phyloP scores from a whole-genome alignment of 2,329 filamentous ascomycete genomes.

The Juglanconis juglandina region DNA sequence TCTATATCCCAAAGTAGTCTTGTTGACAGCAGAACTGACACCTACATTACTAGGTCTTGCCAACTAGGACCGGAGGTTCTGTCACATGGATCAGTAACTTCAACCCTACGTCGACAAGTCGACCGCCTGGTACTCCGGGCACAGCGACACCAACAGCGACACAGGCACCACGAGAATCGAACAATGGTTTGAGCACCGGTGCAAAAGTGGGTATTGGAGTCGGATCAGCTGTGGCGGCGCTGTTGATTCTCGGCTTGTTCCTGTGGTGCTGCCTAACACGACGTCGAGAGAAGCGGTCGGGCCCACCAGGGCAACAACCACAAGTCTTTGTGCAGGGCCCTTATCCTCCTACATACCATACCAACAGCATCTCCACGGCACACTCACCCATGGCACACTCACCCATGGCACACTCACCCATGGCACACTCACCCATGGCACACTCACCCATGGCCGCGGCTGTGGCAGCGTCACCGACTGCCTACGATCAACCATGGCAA shows the following conservation, averaged over 20 bases:
- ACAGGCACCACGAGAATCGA: not conserved
- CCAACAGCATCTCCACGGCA: too few relatives aligned
- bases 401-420: too few relatives aligned
- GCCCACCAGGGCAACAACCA: not conserved
- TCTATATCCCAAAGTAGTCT: too few relatives aligned
- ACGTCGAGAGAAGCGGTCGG: not conserved
- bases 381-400: too few relatives aligned
- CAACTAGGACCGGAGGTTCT: not conserved
- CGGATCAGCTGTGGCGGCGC: not conserved
- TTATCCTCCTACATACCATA: too few relatives aligned
- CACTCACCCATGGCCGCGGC: too few relatives aligned
- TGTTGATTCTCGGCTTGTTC: not conserved
- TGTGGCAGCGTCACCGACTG: not conserved
- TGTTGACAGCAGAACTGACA: too few relatives aligned
- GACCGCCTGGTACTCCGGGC: not conserved
- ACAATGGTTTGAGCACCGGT: not conserved
- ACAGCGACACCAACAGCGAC: not conserved
- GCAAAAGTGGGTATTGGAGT: not conserved
- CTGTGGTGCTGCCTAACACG: not conserved
- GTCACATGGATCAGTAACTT: not conserved
- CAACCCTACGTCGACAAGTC: not conserved
- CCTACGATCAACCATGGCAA: not conserved
- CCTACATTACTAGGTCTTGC: not conserved
- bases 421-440: too few relatives aligned
- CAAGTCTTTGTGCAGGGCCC: not conserved